Conservation (phyloP, 1,284 basidiomycete genomes). For the Exobasidium rhododendri region DNA sequence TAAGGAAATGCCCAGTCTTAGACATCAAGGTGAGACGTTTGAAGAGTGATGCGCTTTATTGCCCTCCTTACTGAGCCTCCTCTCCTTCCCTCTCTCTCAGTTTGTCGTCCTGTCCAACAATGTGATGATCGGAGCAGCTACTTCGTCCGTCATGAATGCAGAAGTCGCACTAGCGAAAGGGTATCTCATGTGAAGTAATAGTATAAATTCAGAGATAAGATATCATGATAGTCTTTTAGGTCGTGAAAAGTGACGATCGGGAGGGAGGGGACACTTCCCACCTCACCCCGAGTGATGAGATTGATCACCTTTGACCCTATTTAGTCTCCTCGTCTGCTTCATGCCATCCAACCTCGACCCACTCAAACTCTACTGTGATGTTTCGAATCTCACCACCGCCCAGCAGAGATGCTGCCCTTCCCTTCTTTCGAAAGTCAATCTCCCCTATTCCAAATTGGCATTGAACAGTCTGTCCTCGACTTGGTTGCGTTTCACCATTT, state of each 20-base stretch:
- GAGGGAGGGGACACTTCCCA: no score
- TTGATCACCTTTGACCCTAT: background rate
- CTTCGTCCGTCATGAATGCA: conserved; percentile 95
- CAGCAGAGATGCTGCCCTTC: conserved; percentile 17
- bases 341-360: conserved; percentile 24
- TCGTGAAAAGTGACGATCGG: no score
- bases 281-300: no score
- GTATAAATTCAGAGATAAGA: background rate
- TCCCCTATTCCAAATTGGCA: conserved; percentile 38
- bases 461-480: conserved; percentile 13
- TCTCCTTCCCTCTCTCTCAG: conserved; percentile 26
- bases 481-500: conserved; percentile 12
- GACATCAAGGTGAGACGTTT: conserved; percentile 59
- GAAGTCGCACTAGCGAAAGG: conserved; percentile 87
- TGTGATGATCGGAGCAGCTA: conserved; percentile 92
- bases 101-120: conserved; percentile 94
- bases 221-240: background rate
- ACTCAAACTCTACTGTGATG: conserved; percentile 51
- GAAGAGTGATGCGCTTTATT: conserved; percentile 12
- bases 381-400: conserved; percentile 33
- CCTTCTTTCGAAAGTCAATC: conserved; percentile 52
- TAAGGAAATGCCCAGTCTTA: conserved; percentile 83
- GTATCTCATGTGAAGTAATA: conserved; percentile 28
- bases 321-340: conserved; percentile 5
- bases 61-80: background rate